Base-by-base conservation (phyloP, 352 stramenopile genomes). In the Phytophthora pini region DNA sequence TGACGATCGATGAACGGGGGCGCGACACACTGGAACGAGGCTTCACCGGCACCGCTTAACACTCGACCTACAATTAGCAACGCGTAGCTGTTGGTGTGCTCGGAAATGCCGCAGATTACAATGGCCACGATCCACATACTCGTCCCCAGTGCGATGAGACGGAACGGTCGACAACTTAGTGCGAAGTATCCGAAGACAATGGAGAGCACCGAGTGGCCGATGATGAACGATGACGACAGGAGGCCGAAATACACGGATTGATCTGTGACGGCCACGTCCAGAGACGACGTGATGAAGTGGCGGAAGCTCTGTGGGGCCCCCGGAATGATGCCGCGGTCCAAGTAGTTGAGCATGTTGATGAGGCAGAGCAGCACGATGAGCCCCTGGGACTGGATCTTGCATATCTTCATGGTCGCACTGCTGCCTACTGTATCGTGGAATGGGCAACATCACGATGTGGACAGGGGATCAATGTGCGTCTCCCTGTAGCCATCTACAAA, bases 331-430 rank as follows among this genome's bases (percentile, higher is more conserved):
- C 91, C 89, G 20, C 94, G 84, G 78, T 98, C 93, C 29, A 97
- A 56, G 77, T 97, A 98, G 70, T 97, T 98, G 12, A 97, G 72
- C 17, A 98, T 72, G 67, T 98, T 98, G 66, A 93, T 93, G 32
- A 81, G 61, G 54, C 82, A 93, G 36, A 96, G 64, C 17, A 93
- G 11, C 15, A 41, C 57, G 71, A 96, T 91, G 59, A 61, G 49
- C 31, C 58, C 49, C 32, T 60, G 58, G 12, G 36, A 41, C 36
- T 41, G 36, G 36, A 41, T 41, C 5, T 41, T 10, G 29, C 29
- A 34, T 34, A 10, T 34, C 29, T 34, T 41, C 36, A 41, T 41
- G 11, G 3, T 27, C 5, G 5, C n/a, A 45, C 41, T 20, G 41
- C 31, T 36, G 22, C 15, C 32, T 54, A 20, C 17, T 20, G 17